Evolutionary conservation across 441 rosid genomes (phyloP).

Genomic region (Manihot esculenta): DNA sequence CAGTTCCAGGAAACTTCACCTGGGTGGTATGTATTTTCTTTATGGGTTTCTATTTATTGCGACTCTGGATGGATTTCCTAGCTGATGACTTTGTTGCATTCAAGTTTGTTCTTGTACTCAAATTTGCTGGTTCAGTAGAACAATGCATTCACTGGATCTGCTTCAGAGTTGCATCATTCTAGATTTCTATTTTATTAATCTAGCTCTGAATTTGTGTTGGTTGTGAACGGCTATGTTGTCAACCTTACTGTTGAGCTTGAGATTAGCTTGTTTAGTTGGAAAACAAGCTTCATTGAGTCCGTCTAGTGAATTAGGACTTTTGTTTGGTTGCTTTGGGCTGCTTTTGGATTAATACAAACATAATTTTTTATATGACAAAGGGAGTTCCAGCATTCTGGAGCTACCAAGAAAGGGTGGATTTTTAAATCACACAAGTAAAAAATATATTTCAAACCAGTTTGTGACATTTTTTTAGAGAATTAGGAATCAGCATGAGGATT

Average conservation of each 20-base stretch:
- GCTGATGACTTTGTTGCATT: not conserved
- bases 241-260: not conserved
- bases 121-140: too few species aligned
- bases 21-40: conserved; percentile 41
- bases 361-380: not conserved
- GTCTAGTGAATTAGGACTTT: not conserved
- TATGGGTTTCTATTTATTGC: not conserved
- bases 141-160: too few species aligned
- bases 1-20: conserved; percentile 49
- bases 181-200: not conserved
- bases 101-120: not conserved
- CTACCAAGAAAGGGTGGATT: not conserved
- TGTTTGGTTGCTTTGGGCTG: too few species aligned
- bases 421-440: not conserved
- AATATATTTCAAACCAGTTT: not conserved
- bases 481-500: too few species aligned
- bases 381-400: not conserved
- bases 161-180: not conserved
- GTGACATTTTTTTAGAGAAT: not conserved
- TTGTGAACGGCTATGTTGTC: conserved; percentile 1
- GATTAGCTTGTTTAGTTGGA: conserved; percentile 1
- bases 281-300: not conserved
- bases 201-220: not conserved
- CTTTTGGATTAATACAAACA: not conserved
- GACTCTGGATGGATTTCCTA: not conserved